Base-by-base conservation (phyloP, 768 basidiomycete species). In the Leccinum aurantiacum region DNA sequence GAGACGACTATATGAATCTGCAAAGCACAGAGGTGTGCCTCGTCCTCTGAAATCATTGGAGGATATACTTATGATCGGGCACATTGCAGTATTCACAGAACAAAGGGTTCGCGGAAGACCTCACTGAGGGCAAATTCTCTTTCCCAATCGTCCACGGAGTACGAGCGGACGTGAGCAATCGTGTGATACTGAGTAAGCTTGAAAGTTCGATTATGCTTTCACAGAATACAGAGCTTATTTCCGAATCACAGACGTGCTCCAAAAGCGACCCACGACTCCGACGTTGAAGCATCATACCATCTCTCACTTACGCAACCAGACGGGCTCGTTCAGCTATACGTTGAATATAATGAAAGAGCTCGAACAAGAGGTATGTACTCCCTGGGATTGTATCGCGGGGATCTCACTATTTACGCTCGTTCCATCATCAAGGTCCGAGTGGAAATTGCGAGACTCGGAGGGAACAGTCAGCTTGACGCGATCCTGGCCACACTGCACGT, bases 1-100 rank as follows among this genome's bases (percentile, higher is more conserved):
- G 95, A n/a, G 96, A 98, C 66, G 96, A 98, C 72, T 90, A 95
- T 50, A 93, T 96, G 91, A 98, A 98, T 67, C 77, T 98, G 25
- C 88, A 95, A 68, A 93, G 91, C 52, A 82, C 83, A 17, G 86
- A 95, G 80, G 94, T 93, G 66, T n/a, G 17, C n/a, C 5, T 22
- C 17, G 19, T 6, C 19, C 2, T 24, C n/a, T 10, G n/a, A n/a
- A 10, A 15, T 49, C 2, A 25, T n/a, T 41, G 19, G 6, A 15
- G 9, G 15, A 31, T 29, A 14, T n/a, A 2, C 46, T 60, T 14
- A 64, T 44, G 4, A 29, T 33, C 31, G 1, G 22, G 25, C 29
- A 4, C n/a, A 4, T 22, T 35, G 17, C 17, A 90, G 89, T 90
- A 91, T 65, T 75, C 82, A 4, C 76, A 80, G 19, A 89, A 84